A percentile compares a stretch with the other conserved stretches of the same genome.
Conservation (phyloP, 495 filamentous ascomycete species). For the Penicillium odoratum region DNA sequence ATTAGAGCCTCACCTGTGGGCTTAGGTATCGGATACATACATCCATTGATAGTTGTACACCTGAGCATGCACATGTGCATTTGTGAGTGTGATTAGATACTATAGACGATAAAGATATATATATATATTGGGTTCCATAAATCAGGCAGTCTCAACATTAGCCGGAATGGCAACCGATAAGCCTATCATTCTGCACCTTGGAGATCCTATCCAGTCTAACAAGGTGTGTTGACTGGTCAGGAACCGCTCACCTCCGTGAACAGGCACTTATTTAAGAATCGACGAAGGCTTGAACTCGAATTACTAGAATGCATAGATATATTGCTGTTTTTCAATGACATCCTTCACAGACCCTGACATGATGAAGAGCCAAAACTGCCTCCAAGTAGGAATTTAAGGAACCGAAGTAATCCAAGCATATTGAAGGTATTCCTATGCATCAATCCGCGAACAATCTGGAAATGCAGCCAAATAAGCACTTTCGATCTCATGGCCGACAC, state of each 20-base stretch:
- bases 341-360: not conserved
- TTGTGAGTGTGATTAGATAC: too few species aligned
- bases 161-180: conserved; percentile 7
- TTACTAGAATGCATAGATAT: too few species aligned
- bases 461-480: conserved; percentile 21
- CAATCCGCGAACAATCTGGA: conserved; percentile 6
- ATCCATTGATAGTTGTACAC: too few species aligned
- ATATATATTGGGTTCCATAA: too few species aligned
- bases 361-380: not conserved
- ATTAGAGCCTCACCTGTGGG: too few species aligned
- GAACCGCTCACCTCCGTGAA: conserved; percentile 15
- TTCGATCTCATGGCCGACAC: conserved; percentile 27
- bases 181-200: conserved; percentile 14
- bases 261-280: conserved; percentile 11
- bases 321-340: too few species aligned
- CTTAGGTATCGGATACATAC: too few species aligned
- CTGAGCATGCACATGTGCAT: too few species aligned
- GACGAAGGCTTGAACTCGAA: too few species aligned
- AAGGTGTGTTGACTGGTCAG: conserved; percentile 14
- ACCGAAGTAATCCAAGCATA: not conserved
- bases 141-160: not conserved
- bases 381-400: not conserved
- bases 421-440: too few species aligned
- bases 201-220: conserved; percentile 16
- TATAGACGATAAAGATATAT: too few species aligned